Evolutionary conservation across 331 rosid species (phyloP).

Genomic region (Rosa hybrid): DNA sequence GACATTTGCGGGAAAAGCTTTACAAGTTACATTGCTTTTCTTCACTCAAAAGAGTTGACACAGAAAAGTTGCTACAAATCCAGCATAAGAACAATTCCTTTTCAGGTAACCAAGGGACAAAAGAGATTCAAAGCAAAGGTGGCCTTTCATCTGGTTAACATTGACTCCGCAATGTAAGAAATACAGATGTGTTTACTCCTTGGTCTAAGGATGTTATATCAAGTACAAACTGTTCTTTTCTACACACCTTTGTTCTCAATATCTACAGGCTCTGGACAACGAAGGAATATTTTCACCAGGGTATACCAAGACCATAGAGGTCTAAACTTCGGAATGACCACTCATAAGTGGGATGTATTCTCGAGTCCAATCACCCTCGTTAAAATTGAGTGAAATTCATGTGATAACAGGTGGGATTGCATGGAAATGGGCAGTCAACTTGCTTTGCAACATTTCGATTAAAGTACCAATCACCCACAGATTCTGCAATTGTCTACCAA

Average conservation of each 20-base stretch:
- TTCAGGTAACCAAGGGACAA: neutral
- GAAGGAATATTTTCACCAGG: neutral
- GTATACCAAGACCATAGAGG: neutral
- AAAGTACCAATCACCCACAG: constrained; percentile 88
- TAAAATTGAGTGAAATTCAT: constrained; percentile 55
- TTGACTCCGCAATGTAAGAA: neutral
- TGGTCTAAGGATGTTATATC: neutral
- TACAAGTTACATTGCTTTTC: neutral
- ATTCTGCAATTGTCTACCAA: constrained; percentile 84
- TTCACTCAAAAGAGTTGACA: neutral
- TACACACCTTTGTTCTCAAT: neutral
- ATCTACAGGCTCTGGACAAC: neutral
- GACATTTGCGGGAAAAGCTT: neutral
- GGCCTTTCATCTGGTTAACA: neutral
- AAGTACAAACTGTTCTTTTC: neutral
- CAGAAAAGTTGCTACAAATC: neutral
- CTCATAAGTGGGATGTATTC: neutral
- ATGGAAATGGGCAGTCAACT: constrained; percentile 84
- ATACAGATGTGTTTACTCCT: neutral
- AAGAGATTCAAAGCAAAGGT: neutral
- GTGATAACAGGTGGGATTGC: constrained; percentile 87
- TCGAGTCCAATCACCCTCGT: constrained; percentile 22
- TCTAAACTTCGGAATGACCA: neutral
- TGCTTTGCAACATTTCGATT: constrained; percentile 46
- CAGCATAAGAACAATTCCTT: neutral